Evolutionary conservation across 495 filamentous ascomycete genomes (phyloP), one percentile per base, ranked within the genome.

Genomic region (Articulospora tetracladia): DNA sequence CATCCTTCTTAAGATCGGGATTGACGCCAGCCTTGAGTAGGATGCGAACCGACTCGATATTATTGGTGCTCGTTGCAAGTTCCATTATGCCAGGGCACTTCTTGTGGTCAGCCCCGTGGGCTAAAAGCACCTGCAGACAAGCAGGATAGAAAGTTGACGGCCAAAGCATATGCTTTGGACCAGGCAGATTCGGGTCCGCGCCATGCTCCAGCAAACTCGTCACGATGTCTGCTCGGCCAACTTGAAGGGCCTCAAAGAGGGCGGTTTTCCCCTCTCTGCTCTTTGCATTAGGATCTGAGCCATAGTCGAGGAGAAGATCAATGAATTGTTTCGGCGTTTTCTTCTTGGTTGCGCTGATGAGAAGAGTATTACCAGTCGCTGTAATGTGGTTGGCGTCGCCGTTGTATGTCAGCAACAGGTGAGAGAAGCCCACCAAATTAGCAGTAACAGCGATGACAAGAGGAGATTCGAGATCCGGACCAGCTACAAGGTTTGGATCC

Each of bases 1-100:
- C 80, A 57, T 83, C 78, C 60, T 82, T 85, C 65, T 79, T 79
- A 28, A 71, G 66, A 60, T 83, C 80, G 3, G 77, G 78, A 46
- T 79, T 74, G 28, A 79, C 76, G 4, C 78, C 77, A 19, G 75
- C 75, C 26, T 78, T 69, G 15, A 82, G 69, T 12, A 85, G 70
- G n/a, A 82, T 70, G 6, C 68, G 65, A 10, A 85, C 77, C 0
- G 75, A 75, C 10, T 80, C 78, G 52, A 75, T 70, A 22, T 75
- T 72, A 61, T 81, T 81, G 56, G 74, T 72, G 39, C 70, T 74
- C 0, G 74, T 69, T 24, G 78, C 77, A 25, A 79, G 68, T 66
- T 81, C 78, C 73, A 81, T 76, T 41, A 79, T 63, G 20, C 77
- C 78, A 3, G 76, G 74, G 15, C 72, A 66, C 55, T 74, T 77